Conservation (phyloP, 495 filamentous ascomycete genomes). For the Clohesyomyces aquaticus region DNA sequence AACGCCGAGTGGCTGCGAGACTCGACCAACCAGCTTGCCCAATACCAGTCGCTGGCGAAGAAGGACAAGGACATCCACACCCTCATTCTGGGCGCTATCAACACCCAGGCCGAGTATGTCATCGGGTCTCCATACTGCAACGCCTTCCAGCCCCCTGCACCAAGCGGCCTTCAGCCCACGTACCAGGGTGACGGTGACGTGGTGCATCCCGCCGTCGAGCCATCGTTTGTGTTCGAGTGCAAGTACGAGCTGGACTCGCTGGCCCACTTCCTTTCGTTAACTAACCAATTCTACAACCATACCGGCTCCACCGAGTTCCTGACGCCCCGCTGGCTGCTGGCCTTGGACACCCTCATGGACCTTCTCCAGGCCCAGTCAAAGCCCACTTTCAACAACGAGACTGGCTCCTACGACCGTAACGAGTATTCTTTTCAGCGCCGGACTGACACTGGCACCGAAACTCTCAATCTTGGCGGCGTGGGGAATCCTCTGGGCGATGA, state of each 20-base stretch:
- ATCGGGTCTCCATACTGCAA: slow-evolving; percentile 97
- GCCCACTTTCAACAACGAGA: slow-evolving; percentile 74
- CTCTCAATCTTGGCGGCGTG: slow-evolving; percentile 75
- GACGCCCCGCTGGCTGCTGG: slow-evolving; percentile 76
- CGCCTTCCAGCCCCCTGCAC: slow-evolving; percentile 92
- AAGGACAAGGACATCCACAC: slow-evolving; percentile 74
- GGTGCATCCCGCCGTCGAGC: slow-evolving; percentile 87
- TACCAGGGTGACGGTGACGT: slow-evolving; percentile 76
- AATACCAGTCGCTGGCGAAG: slow-evolving; percentile 83
- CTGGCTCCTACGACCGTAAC: slow-evolving; percentile 66
- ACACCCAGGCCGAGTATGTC: slow-evolving; percentile 93
- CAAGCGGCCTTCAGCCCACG: slow-evolving; percentile 69
- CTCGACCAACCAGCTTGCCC: slow-evolving; percentile 90
- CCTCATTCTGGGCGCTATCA: slow-evolving; percentile 91
- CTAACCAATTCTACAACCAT: slow-evolving; percentile 81
- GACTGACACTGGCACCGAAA: slow-evolving; percentile 87
- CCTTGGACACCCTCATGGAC: slow-evolving; percentile 70
- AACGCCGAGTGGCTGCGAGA: slow-evolving; percentile 97
- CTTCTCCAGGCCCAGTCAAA: slow-evolving; percentile 78
- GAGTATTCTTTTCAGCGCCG: slow-evolving; percentile 83
- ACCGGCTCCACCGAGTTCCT: slow-evolving; percentile 79
- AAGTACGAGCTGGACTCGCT: slow-evolving; percentile 98
- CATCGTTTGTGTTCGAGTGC: slow-evolving; percentile 88
- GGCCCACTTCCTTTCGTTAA: slow-evolving; percentile 84
- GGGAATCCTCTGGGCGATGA: slow-evolving; percentile 88